Evolutionary conservation across 2,329 filamentous ascomycete species (phyloP), one percentile per base, ranked within the genome.

Genomic region (Diaporthe ampelina): DNA sequence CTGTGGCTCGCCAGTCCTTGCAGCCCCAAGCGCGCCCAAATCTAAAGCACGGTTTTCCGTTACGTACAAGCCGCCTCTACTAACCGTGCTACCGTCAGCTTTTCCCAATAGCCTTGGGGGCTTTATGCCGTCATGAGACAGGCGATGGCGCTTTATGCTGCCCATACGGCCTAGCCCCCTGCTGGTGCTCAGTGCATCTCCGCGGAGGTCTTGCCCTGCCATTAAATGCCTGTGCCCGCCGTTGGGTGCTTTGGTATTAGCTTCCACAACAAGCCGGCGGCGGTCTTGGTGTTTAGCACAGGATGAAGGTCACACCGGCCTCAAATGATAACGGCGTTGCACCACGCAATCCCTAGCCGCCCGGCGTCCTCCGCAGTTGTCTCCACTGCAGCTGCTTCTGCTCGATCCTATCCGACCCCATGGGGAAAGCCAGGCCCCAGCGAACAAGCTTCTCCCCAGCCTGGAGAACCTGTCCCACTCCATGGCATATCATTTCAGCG

Each of bases 51-150:
- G 26, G 15, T 40, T 70, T 75, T 70, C 71, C 73, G 54, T 75
- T 75, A 75, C 74, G 74, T 75, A 75, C 74, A 73, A 73, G 43
- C 63, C 32, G 54, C 32, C n/a, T 45, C 37, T 52, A 24, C 54
- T 58, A 63, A 73, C 63, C 48, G 37, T 72, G 21, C 65, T 26
- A 70, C 50, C 37, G 56, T 40, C 56, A 63, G 61, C 52, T 35
- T 26, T 52, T 50, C 43, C 70, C 61, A 68, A 35, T 54, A 54
- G 37, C 35, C 65, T 11, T 45, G 70, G 43, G 24, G 15, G 15
- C 19, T 59, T 68, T 32, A 69, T 73, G 70, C 61, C 54, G 73
- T 73, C 73, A 75, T 73, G 73, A 69, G 73, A 74, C 61, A 74
- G 43, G 37, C 68, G 21, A 50, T 48, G 68, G 68, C 29, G 45